A percentile compares a stretch with the other conserved stretches of the same genome.
Conservation (phyloP, 2,329 filamentous ascomycete species). For the Talaromyces sp. region DNA sequence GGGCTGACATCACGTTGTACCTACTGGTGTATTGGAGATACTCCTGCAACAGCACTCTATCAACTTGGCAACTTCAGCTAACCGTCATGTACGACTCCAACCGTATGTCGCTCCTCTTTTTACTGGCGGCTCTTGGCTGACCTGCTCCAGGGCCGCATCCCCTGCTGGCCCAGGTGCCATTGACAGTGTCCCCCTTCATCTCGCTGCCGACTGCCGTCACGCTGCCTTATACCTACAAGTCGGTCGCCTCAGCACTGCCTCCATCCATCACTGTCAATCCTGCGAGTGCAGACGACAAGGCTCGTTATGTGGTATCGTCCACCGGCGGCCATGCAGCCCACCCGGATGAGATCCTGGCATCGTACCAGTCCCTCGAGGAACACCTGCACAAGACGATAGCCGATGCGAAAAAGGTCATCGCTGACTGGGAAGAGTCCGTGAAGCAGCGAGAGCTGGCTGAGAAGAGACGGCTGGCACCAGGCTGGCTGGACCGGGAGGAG, state of each 20-base stretch:
- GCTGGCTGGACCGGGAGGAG: slow-evolving; percentile 59
- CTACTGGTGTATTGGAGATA: too few relatives aligned
- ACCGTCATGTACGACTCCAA: slow-evolving; percentile 40
- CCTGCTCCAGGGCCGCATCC: slow-evolving; percentile 65
- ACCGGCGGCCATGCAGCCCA: slow-evolving; percentile 75
- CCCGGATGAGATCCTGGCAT: slow-evolving; percentile 77
- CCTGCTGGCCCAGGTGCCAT: slow-evolving; percentile 82
- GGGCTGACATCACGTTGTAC: neutral
- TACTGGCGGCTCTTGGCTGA: neutral
- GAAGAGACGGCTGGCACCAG: slow-evolving; percentile 59
- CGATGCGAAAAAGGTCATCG: slow-evolving; percentile 62
- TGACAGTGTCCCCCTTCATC: slow-evolving; percentile 92
- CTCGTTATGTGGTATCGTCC: slow-evolving; percentile 73
- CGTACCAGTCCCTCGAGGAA: slow-evolving; percentile 70
- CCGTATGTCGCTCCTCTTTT: slow-evolving; percentile 25
- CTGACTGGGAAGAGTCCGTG: slow-evolving; percentile 63
- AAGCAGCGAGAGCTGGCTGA: slow-evolving; percentile 56
- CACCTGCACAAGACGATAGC: slow-evolving; percentile 67
- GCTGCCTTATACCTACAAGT: slow-evolving; percentile 91
- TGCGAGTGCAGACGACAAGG: slow-evolving; percentile 42
- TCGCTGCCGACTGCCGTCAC: slow-evolving; percentile 84
- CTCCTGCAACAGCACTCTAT: neutral
- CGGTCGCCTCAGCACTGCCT: slow-evolving; percentile 80
- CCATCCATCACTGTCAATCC: slow-evolving; percentile 58
- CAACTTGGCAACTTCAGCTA: neutral